Conservation (phyloP, 1,139 yeast species). For the Candida sanyaensis region DNA sequence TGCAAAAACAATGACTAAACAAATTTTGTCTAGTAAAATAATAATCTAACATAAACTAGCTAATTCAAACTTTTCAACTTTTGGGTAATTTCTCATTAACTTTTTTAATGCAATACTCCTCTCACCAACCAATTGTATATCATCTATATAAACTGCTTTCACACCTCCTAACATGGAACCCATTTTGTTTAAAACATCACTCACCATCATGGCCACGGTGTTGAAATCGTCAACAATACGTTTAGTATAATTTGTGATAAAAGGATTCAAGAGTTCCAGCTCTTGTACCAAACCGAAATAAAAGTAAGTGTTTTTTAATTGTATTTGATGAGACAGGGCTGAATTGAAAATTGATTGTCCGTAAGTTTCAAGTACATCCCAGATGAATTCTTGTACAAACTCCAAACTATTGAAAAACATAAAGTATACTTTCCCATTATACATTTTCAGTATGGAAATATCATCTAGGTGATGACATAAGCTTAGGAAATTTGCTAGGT, state of each 20-base stretch:
- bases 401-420: slow-evolving; percentile 44
- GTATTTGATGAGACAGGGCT: slow-evolving; percentile 4
- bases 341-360: slow-evolving; percentile 14
- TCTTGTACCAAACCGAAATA: slow-evolving; percentile 30
- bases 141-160: slow-evolving; percentile 38
- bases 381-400: slow-evolving; percentile 32
- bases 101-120: slow-evolving; percentile 34
- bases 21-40: no score
- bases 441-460: not conserved
- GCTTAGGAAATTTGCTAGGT: not conserved
- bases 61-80: slow-evolving; percentile 34
- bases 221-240: slow-evolving; percentile 19
- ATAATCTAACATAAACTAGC: slow-evolving; percentile 18
- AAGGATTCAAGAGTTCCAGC: slow-evolving; percentile 1
- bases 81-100: slow-evolving; percentile 34
- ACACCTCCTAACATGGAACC: slow-evolving; percentile 35
- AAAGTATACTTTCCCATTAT: slow-evolving; percentile 32
- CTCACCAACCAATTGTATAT: slow-evolving; percentile 32
- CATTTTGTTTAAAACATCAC: slow-evolving; percentile 38
- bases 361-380: slow-evolving; percentile 34
- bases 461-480: not conserved
- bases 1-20: not conserved
- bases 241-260: not conserved
- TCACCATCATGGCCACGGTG: slow-evolving; percentile 33
- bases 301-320: slow-evolving; percentile 31